Conservation (phyloP, 2,329 filamentous ascomycete species). For the Xylaria sp. region DNA sequence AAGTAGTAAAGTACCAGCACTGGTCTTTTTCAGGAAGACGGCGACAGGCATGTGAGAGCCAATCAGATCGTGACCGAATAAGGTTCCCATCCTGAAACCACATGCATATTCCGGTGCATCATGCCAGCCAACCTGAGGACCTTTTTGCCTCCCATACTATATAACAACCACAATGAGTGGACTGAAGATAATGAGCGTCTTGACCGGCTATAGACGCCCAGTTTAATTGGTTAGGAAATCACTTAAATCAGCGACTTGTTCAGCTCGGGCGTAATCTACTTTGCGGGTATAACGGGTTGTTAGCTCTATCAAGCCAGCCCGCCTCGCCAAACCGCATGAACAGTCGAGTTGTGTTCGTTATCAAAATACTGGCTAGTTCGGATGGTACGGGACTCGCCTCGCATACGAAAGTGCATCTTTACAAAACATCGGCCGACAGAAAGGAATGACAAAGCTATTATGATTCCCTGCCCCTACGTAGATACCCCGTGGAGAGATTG, state of each 20-base stretch:
- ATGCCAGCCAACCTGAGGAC: neutral
- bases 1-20: neutral
- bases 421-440: too few relatives aligned
- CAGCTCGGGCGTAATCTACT: too few relatives aligned
- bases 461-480: too few relatives aligned
- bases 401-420: neutral
- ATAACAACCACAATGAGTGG: too few relatives aligned
- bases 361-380: neutral
- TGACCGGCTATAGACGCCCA: neutral
- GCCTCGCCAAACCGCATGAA: too few relatives aligned
- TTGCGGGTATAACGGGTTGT: too few relatives aligned
- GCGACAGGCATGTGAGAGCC: neutral
- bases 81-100: constrained; percentile 8
- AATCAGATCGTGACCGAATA: neutral
- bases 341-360: neutral
- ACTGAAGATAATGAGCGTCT: neutral
- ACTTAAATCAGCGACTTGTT: neutral
- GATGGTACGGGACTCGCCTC: neutral
- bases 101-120: neutral
- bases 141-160: too few relatives aligned
- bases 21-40: neutral
- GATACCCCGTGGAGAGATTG: too few relatives aligned
- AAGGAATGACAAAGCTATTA: too few relatives aligned
- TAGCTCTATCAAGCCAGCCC: too few relatives aligned
- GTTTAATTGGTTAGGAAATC: too few relatives aligned